These are phyloP conservation scores for Rosa chinensis DNA, from an alignment of 306 rosid species.

Conservation along the genomic window DNA sequence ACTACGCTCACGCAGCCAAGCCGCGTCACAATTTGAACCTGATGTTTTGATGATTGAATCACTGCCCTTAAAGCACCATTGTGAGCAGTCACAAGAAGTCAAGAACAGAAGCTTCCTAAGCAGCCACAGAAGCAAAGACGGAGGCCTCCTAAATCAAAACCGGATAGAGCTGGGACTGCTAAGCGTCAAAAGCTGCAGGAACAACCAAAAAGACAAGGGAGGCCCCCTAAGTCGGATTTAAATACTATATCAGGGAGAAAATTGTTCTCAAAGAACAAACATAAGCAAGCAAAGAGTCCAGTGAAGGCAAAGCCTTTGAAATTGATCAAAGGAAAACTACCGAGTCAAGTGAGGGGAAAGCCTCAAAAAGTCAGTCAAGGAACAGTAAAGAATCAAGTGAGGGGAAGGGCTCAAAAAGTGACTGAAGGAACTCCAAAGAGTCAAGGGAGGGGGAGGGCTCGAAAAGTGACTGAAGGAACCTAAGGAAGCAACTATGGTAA, in stretches of 20 bases:
- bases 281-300: background rate
- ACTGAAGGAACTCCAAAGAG: background rate
- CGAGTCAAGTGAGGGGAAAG: background rate
- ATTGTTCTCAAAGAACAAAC: background rate
- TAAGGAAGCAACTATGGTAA: background rate
- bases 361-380: background rate
- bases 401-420: background rate
- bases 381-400: background rate
- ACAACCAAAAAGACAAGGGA: background rate
- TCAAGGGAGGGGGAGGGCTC: background rate
- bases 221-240: slow-evolving; percentile 1
- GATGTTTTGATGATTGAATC: background rate
- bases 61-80: background rate
- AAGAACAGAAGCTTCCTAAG: background rate
- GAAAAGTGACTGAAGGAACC: background rate
- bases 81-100: too few relatives aligned
- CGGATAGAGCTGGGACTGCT: background rate
- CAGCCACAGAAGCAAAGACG: background rate
- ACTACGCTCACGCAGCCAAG: too few relatives aligned
- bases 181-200: background rate
- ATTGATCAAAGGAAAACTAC: background rate
- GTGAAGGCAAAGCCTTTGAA: background rate
- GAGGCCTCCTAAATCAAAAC: background rate
- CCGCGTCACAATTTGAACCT: too few relatives aligned
- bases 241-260: background rate